These are phyloP conservation scores for Fallopia convolvulus DNA, from an alignment of 148 eudicot species.

Conservation along the genomic window DNA sequence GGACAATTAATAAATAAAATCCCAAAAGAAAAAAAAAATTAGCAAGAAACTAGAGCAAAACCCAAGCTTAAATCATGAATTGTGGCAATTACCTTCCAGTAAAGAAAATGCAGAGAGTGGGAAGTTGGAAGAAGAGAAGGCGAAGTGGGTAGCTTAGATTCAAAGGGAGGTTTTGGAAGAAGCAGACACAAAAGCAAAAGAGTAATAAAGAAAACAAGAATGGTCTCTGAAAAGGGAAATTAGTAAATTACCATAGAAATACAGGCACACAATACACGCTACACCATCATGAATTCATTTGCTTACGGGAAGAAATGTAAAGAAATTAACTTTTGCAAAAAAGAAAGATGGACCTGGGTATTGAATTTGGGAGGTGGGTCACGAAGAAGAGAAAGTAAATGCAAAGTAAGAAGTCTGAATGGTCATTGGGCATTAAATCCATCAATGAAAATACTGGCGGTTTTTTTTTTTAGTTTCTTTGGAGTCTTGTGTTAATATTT, in stretches of 20 bases:
- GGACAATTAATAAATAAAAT: not conserved
- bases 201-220: conserved; percentile 5
- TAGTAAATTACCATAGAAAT: not conserved
- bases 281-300: not conserved
- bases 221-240: not conserved
- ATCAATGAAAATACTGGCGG: not conserved
- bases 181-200: conserved; percentile 15
- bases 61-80: not conserved
- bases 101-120: conserved; percentile 9
- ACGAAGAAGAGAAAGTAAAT: conserved; percentile 7
- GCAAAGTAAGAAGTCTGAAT: not conserved
- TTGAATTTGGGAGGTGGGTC: conserved; percentile 9
- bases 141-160: conserved; percentile 40
- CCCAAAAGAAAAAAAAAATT: not conserved
- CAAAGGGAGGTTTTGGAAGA: conserved; percentile 42
- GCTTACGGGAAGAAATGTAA: not conserved
- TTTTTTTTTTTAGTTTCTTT: not conserved
- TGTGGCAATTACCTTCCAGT: conserved; percentile 1
- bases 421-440: not conserved
- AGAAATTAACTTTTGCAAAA: not conserved
- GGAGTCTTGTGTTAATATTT: not conserved
- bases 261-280: not conserved
- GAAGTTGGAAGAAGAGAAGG: not conserved
- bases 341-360: not conserved
- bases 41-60: not conserved